Percentiles rank a stretch among this genome's conserved stretches.
Evolutionary conservation across 352 stramenopile species (phyloP).

Genomic region (Pythium diclinum): DNA sequence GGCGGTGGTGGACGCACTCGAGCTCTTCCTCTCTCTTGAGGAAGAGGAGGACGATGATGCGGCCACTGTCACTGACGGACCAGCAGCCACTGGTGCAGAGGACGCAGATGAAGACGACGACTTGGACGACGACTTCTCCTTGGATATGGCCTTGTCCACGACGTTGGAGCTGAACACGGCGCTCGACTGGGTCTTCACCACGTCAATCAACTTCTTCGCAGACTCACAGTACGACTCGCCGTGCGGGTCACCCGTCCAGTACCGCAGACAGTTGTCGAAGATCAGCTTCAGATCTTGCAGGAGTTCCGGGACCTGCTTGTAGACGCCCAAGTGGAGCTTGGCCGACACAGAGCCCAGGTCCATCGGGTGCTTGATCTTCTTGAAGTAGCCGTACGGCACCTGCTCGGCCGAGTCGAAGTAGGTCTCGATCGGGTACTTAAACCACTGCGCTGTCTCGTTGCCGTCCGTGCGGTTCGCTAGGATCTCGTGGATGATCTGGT

Average conservation of each 20-base stretch:
- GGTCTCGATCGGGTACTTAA: conserved; percentile 83
- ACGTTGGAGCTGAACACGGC: conserved; percentile 33
- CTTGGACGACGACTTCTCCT: conserved; percentile 39
- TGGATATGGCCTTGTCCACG: conserved; percentile 29
- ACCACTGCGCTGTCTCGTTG: conserved; percentile 82
- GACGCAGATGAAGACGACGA: conserved; percentile 28
- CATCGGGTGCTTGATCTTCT: conserved; percentile 77
- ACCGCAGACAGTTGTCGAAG: conserved; percentile 84
- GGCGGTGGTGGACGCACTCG: conserved; percentile 17
- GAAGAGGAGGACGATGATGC: conserved; percentile 24
- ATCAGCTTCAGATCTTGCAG: conserved; percentile 66
- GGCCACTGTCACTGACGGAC: conserved; percentile 2
- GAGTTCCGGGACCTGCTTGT: conserved; percentile 58
- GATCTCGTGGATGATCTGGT: conserved; percentile 79
- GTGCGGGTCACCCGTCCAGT: conserved; percentile 76
- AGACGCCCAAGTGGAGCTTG: conserved; percentile 62
- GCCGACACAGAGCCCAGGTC: conserved; percentile 78
- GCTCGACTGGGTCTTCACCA: conserved; percentile 49
- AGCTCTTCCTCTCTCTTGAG: conserved; percentile 33
- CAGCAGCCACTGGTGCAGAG: conserved; percentile 9
- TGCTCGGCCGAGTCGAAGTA: conserved; percentile 84
- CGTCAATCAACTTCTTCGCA: conserved; percentile 48
- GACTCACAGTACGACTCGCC: conserved; percentile 79
- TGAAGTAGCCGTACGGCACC: conserved; percentile 81
- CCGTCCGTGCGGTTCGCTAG: conserved; percentile 68